Base-by-base conservation (phyloP, 1,139 yeast species). In the Geotrichum candidum region DNA sequence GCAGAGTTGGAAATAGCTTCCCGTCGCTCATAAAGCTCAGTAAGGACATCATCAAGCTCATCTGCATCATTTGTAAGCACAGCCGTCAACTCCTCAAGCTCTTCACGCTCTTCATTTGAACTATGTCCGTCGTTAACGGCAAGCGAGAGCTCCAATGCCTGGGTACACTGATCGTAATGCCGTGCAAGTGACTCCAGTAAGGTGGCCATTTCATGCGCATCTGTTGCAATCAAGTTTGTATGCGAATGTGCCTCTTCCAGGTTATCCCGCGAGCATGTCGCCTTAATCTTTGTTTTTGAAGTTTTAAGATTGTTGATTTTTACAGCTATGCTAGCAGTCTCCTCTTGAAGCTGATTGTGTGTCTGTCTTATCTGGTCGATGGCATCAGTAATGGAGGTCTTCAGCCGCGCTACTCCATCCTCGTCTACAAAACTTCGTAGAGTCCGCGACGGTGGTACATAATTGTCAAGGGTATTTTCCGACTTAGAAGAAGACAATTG, bases 101-200 rank as follows among this genome's bases (percentile, higher is more conserved):
- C 74, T 2, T 65, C 66, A 3, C 59, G 62, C 3, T 65, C 67
- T 1, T 54, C 59, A 22, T 67, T 33, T 3, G 51, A 25, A 31
- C 15, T 38, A 1, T 48, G 23, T 2, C 63, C 63, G 2, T 35
- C 29, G 4, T 64, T 60, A 11, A 66, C 65, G n/a, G 61, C 61
- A 22, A 61, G 41, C 18, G 63, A 63, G 61, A 67, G 61, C 27
- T 69, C 69, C 3, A 65, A 61, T 0, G 76, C 74, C 60, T 81
- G 78, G 3, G 75, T 67, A 67, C 96, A 88, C 69, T 88, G 91
- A 71, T 90, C 97, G 67, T 85, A 90, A 73, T 91, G 97, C 61
- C 84, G 83, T 6, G 96, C 87, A 50, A 91, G 76, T 70, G 91
- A 85, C 63, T 85, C 86, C 48, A 91, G 75, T 23, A 88, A 76